Base-by-base conservation (phyloP, 805 yeast genomes). In the Ogataea chonburiensis region DNA sequence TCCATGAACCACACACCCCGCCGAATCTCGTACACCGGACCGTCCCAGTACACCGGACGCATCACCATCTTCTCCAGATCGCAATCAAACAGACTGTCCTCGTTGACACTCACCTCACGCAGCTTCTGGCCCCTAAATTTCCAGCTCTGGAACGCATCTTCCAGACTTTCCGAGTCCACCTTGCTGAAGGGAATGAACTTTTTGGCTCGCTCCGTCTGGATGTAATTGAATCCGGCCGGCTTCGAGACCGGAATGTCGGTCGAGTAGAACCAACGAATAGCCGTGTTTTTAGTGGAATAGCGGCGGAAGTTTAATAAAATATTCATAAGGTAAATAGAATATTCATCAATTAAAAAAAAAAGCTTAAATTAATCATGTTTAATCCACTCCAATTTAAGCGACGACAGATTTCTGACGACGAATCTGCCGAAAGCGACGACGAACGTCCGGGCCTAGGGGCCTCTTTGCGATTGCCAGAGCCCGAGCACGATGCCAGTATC, bases 1-100 rank as follows among this genome's bases (percentile, higher is more conserved):
- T 74, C 74, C 7, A 71, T 55, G 55, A 86, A 87, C 98, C 98
- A 91, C 1, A 78, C 57, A 1, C 96, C 96, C 37, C 97, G 64
- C 29, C 96, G 67, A 1, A 91, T 82, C 42, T 85, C 88, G 54
- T 79, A 91, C 0, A 67, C 63, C 0, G 96, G 93, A 1, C 97
- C 97, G 6, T 77, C 79, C 97, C 97, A 91, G 56, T 79, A 91
- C 0, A 80, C 72, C 0, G 98, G 94, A 3, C 61, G 46, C 50
- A 89, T 57, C 31, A 68, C 70, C 59, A 78, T 69, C 5, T 63
- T 58, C 0, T 53, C 44, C 14, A 91, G 42, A 50, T 86, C 77
- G 5, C 87, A 96, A 50, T 78, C 76, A 50, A 84, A 85, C 17
- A 91, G 64, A 16, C 75, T 73, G 53, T 89, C 98, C 50, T 86